Base-by-base conservation (phyloP, 768 basidiomycete genomes). In the Suillus subaureus region DNA sequence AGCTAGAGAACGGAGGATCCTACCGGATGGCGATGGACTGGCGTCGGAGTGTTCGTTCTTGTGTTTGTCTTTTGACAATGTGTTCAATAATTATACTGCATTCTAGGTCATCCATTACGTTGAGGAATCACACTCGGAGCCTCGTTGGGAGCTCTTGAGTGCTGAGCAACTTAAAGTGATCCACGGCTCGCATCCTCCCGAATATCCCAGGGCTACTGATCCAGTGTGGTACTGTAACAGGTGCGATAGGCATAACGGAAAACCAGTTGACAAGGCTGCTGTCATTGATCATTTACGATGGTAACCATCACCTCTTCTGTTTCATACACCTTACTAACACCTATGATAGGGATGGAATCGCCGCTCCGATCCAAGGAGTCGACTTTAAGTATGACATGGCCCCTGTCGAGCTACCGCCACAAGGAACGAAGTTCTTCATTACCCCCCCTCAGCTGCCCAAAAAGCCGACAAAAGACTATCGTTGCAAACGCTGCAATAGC, bases 1-100 rank as follows among this genome's bases (percentile, higher is more conserved):
- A 31, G 58, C 18, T 9, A 60, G 39, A 60, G 12, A 28, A 42
- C 0, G 39, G 58, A 21, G 58, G 39, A 28, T 13, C 26, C 8
- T 60, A 42, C 39, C 58, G 40, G 18, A 60, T 60, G 58, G 58
- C 58, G 11, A 60, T 60, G 58, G 26, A 60, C 40, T 60, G 58
- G 39, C 58, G 58, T 21, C 39, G 11, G 18, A 60, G 58, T 11
- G 58, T 60, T 60, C 18, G 40, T 60, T 11, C 18, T 26, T 6
- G 58, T 18, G 9, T 42, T 42, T 21, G 9, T 58, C 23, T 42
- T 40, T 58, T 40, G 57, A 21, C 11, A 60, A 12, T 11, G 8
- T 42, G 11, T 18, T 42, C 39, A 60, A 40, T 26, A 40, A 21
- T 42, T 11, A 28, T 42, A 8, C 6, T 60, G 26, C 18, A 28